Percentiles rank a stretch among this genome's conserved stretches.
Conservation (phyloP, 2,329 filamentous ascomycete species). For the Pestalotiopsis sp. region DNA sequence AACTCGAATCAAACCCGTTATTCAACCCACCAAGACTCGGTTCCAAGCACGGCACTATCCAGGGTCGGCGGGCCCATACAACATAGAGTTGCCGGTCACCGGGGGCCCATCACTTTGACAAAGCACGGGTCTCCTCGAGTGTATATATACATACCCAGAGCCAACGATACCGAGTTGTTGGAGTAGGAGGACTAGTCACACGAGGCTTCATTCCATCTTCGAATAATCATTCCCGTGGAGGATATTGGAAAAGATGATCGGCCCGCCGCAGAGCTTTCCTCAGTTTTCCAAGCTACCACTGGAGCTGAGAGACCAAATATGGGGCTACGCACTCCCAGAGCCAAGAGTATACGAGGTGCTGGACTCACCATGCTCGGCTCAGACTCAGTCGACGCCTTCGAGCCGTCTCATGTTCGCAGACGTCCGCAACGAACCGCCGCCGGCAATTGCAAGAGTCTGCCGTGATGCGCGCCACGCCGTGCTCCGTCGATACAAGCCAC, state of each 20-base stretch:
- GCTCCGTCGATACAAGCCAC: conserved; percentile 45
- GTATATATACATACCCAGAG: conserved; percentile 10
- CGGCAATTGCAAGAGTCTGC: conserved; percentile 45
- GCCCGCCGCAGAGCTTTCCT: conserved; percentile 22
- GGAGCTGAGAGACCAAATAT: conserved; percentile 50
- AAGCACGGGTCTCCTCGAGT: not conserved
- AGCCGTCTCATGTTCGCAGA: conserved; percentile 51
- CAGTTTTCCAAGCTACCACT: conserved; percentile 40
- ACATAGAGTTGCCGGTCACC: not conserved
- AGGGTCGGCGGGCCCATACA: not conserved
- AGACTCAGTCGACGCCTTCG: conserved; percentile 39
- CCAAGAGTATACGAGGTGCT: conserved; percentile 49
- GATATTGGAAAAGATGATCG: not conserved
- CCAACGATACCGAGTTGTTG: not conserved
- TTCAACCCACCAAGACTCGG: not conserved
- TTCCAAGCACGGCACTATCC: not conserved
- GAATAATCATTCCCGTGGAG: not conserved
- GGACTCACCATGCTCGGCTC: conserved; percentile 45
- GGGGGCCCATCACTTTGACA: conserved; percentile 5
- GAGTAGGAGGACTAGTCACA: conserved; percentile 1
- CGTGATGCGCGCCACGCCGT: conserved; percentile 46
- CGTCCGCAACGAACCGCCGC: conserved; percentile 46
- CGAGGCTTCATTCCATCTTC: not conserved
- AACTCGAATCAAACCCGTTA: conserved; percentile 14
- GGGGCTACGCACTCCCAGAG: conserved; percentile 48